Percentiles rank a stretch among this genome's conserved stretches.
Conservation (phyloP, 345 rosid species). For the Eucalyptus sideroxylon region DNA sequence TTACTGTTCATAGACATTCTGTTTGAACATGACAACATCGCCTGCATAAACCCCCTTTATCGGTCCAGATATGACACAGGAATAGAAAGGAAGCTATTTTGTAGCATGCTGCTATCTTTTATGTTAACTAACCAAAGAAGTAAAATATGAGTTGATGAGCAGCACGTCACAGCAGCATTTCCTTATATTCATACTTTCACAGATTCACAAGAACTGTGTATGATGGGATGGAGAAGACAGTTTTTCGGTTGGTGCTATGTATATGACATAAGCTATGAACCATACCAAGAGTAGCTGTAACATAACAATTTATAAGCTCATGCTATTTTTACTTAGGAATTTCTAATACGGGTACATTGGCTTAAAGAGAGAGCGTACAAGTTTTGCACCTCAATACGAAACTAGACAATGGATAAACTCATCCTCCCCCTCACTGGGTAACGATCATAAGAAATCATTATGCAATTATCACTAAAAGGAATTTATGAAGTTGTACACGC, state of each 20-base stretch:
- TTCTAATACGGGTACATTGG: neutral
- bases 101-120: neutral
- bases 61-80: neutral
- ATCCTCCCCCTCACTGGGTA: constrained; percentile 30
- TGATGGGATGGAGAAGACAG: neutral
- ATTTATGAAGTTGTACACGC: neutral
- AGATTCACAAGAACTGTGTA: neutral
- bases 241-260: neutral
- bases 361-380: neutral
- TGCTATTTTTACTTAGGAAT: neutral
- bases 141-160: neutral
- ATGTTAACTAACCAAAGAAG: neutral
- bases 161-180: neutral
- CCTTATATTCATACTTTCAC: neutral
- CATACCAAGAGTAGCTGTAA: neutral
- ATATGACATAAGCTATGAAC: neutral
- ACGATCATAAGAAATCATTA: constrained; percentile 11
- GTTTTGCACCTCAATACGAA: constrained; percentile 39
- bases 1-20: constrained; percentile 49
- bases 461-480: neutral
- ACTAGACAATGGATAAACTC: constrained; percentile 34
- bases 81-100: neutral
- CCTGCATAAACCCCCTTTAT: neutral
- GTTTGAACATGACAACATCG: constrained; percentile 47
- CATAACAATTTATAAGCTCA: neutral